Percentiles rank a stretch among this genome's conserved stretches.
Evolutionary conservation across 805 yeast genomes (phyloP).

Genomic region (Metschnikowia kunwiensis): DNA sequence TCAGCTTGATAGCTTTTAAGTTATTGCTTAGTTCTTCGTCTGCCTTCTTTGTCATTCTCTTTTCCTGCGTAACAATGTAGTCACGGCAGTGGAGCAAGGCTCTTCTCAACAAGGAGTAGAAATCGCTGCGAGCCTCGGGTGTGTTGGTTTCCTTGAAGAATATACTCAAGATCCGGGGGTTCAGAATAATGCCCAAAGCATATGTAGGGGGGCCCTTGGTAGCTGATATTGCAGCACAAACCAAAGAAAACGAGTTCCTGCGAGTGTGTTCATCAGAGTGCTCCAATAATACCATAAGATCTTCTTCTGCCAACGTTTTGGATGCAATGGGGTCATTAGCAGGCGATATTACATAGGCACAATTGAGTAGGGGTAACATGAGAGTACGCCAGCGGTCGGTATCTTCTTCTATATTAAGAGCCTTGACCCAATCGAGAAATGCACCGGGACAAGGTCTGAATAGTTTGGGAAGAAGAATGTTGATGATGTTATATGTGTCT

Average conservation of each 20-base stretch:
- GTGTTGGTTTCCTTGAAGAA: conserved; percentile 11
- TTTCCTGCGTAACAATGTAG: conserved; percentile 43
- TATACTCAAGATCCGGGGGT: conserved; percentile 35
- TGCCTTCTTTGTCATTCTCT: conserved; percentile 8
- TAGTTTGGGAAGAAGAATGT: conserved; percentile 60
- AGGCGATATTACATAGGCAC: conserved; percentile 9
- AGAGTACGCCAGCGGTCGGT: conserved; percentile 6
- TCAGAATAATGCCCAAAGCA: conserved; percentile 43
- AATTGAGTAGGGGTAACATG: conserved; percentile 13
- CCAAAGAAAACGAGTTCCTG: conserved; percentile 55
- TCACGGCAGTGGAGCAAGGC: conserved; percentile 67
- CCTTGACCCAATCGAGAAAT: conserved; percentile 36
- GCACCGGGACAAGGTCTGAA: conserved; percentile 51
- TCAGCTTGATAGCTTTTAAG: conserved; percentile 1
- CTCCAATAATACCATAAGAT: conserved; percentile 40
- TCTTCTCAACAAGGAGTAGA: conserved; percentile 57
- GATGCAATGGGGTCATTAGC: conserved; percentile 10
- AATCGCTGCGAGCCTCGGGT: conserved; percentile 60
- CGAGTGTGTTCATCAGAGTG: conserved; percentile 43
- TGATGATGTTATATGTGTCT: conserved; percentile 47
- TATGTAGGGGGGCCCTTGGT: conserved; percentile 52
- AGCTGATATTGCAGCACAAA: conserved; percentile 59
- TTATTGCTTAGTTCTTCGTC: conserved; percentile 5
- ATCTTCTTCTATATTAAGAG: conserved; percentile 5
- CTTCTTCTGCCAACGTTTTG: conserved; percentile 5